Conservation (phyloP, 2,329 filamentous ascomycete genomes). For the Hypoxylon rubiginosum region DNA sequence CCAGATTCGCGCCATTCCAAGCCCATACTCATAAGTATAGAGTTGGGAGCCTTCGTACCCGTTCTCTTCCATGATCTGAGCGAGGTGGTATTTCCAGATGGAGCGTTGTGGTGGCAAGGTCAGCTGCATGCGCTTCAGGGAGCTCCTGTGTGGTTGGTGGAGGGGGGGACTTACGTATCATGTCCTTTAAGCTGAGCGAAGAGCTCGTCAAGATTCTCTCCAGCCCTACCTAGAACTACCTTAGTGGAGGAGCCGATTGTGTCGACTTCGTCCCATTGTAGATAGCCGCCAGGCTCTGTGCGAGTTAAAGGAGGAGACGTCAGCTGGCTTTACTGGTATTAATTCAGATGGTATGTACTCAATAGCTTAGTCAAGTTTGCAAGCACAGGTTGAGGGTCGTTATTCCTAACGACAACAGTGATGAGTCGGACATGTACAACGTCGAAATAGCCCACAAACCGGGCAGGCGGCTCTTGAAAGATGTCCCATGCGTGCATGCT, state of each 20-base stretch:
- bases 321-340: not conserved
- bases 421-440: conserved; percentile 37
- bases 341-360: not conserved
- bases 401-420: conserved; percentile 29
- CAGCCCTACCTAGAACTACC: conserved; percentile 19
- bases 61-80: conserved; percentile 18
- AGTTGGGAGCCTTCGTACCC: conserved; percentile 13
- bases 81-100: not conserved
- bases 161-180: conserved; percentile 13
- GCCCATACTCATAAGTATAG: conserved; percentile 26
- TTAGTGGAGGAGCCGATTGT: conserved; percentile 22
- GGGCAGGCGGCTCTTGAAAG: conserved; percentile 27
- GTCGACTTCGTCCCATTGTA: conserved; percentile 38
- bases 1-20: conserved; percentile 29
- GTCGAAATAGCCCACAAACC: conserved; percentile 34
- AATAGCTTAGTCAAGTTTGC: not conserved
- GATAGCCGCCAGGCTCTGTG: conserved; percentile 33
- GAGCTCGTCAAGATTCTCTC: conserved; percentile 10
- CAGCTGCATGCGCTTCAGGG: too few species aligned
- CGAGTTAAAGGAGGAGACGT: not conserved
- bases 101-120: too few species aligned
- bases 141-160: too few species aligned
- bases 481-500: conserved; percentile 38
- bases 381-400: conserved; percentile 27
- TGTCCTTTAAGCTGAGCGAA: conserved; percentile 5